Conservation (phyloP, 768 basidiomycete species). For the Mycena kentingensis region DNA sequence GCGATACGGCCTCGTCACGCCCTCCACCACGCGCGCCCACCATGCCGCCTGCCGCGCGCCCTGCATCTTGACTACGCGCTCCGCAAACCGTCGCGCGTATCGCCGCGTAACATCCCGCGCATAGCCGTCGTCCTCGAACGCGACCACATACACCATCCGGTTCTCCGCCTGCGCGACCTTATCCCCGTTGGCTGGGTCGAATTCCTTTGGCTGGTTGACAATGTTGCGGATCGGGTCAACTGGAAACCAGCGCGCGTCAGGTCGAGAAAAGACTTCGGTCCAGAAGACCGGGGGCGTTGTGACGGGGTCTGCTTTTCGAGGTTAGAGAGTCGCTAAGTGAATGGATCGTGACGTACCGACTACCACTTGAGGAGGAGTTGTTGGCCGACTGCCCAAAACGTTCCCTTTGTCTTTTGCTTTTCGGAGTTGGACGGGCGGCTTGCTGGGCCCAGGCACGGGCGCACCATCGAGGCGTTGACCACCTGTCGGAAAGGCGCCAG, state of each 20-base stretch:
- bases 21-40: constrained; percentile 75
- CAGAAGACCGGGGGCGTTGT: constrained; percentile 86
- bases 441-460: constrained; percentile 41
- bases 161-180: constrained; percentile 55
- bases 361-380: constrained; percentile 16
- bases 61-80: constrained; percentile 81
- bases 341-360: background rate
- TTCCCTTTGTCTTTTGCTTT: constrained; percentile 55
- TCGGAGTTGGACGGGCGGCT: constrained; percentile 60
- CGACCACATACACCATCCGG: constrained; percentile 90
- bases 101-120: constrained; percentile 89
- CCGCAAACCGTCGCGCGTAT: constrained; percentile 80
- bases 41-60: constrained; percentile 72
- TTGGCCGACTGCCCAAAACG: constrained; percentile 36
- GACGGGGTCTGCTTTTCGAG: constrained; percentile 51
- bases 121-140: constrained; percentile 92
- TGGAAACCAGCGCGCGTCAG: constrained; percentile 89
- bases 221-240: constrained; percentile 85
- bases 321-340: background rate
- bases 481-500: constrained; percentile 33
- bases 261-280: constrained; percentile 95
- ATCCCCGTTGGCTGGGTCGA: constrained; percentile 60
- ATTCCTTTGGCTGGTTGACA: constrained; percentile 78
- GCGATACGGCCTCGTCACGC: constrained; percentile 74
- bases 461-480: constrained; percentile 46